phyloP scores from a whole-genome alignment of 352 stramenopile species.

The Thraustotheca clavata region DNA sequence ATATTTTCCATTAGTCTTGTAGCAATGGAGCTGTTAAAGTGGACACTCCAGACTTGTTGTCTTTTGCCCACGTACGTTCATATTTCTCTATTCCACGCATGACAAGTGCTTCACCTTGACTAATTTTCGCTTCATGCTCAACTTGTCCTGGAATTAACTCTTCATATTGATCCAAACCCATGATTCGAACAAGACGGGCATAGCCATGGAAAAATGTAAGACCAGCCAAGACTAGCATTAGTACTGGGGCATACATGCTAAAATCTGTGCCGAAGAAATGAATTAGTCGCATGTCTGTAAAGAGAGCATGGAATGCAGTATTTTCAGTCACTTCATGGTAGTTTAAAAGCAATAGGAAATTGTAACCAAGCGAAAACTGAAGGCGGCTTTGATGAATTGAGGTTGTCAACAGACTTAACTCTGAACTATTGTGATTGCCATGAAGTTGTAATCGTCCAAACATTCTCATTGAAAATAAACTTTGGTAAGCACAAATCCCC shows the following conservation, averaged over 20 bases:
- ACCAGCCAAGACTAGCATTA: conserved; percentile 41
- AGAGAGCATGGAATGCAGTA: conserved; percentile 49
- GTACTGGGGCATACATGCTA: conserved; percentile 41
- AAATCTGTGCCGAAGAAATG: conserved; percentile 48
- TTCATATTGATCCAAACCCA: conserved; percentile 67
- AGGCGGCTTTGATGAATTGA: conserved; percentile 55
- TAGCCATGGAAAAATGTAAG: conserved; percentile 48
- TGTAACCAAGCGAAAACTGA: conserved; percentile 62
- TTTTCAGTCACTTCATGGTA: conserved; percentile 28
- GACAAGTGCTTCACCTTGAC: conserved; percentile 40
- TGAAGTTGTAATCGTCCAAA: conserved; percentile 44
- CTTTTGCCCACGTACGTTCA: not conserved
- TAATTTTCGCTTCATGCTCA: conserved; percentile 34
- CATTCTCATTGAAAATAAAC: conserved; percentile 46
- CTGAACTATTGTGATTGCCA: conserved; percentile 44
- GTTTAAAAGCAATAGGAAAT: conserved; percentile 50
- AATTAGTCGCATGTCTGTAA: conserved; percentile 44
- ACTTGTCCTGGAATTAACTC: conserved; percentile 33
- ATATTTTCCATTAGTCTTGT: not conserved
- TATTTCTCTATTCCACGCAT: conserved; percentile 42
- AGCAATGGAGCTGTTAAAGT: not conserved
- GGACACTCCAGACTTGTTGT: not conserved
- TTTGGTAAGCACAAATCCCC: conserved; percentile 46
- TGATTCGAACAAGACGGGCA: conserved; percentile 35
- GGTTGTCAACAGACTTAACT: conserved; percentile 48